These are phyloP conservation scores for Pontederia crassipes DNA, from an alignment of 176 grass and related monocot genomes.

Conservation along the genomic window DNA sequence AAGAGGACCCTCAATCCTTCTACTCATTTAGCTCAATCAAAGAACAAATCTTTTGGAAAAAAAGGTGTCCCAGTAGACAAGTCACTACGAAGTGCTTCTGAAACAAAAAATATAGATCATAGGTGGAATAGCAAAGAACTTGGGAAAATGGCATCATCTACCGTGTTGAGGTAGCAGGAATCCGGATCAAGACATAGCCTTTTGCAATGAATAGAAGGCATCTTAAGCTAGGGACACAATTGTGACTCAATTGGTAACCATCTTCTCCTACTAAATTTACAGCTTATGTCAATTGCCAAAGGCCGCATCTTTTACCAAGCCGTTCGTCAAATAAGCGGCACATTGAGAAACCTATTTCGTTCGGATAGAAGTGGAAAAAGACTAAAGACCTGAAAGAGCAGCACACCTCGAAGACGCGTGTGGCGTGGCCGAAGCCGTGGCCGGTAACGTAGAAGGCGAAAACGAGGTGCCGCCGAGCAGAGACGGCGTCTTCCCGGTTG, in stretches of 20 bases:
- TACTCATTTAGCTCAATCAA: too few species aligned
- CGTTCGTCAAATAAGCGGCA: neutral
- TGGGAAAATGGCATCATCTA: too few species aligned
- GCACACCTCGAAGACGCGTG: slow-evolving; percentile 67
- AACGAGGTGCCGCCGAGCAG: slow-evolving; percentile 34
- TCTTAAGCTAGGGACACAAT: too few species aligned
- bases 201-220: too few species aligned
- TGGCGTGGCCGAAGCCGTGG: slow-evolving; percentile 97
- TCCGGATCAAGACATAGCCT: too few species aligned
- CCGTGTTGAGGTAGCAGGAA: too few species aligned
- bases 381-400: neutral
- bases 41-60: too few species aligned
- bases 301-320: neutral
- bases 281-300: neutral
- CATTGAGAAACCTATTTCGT: neutral
- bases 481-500: slow-evolving; percentile 14
- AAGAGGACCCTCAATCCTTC: too few species aligned
- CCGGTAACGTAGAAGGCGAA: slow-evolving; percentile 95
- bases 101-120: too few species aligned
- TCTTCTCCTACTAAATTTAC: neutral
- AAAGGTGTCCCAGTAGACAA: too few species aligned
- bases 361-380: neutral
- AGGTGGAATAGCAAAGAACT: too few species aligned
- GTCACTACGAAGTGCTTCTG: too few species aligned
- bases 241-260: neutral